phyloP scores from a whole-genome alignment of 2,329 filamentous ascomycete genomes.

The Hypoxylon sp. region DNA sequence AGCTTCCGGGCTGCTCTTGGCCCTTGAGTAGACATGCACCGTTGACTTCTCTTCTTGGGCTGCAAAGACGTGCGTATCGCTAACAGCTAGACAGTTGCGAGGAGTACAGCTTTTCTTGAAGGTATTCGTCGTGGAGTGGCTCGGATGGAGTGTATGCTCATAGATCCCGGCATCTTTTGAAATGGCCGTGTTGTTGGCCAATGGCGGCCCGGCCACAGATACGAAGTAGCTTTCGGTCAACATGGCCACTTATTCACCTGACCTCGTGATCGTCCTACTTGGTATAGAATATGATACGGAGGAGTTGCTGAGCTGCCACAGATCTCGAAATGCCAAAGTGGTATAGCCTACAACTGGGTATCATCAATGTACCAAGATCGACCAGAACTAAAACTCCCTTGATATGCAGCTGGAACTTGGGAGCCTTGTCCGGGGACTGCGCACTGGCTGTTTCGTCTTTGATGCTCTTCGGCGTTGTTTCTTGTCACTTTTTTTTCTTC shows the following conservation, averaged over 20 bases:
- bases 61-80: constrained; percentile 85
- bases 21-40: constrained; percentile 89
- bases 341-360: constrained; percentile 3
- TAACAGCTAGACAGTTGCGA: constrained; percentile 83
- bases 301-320: constrained; percentile 4
- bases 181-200: constrained; percentile 72
- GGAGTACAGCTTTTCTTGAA: constrained; percentile 95
- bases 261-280: constrained; percentile 10
- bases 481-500: constrained; percentile 24
- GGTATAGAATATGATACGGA: background rate
- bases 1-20: constrained; percentile 88
- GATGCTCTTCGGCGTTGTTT: constrained; percentile 10
- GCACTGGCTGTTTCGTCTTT: constrained; percentile 10
- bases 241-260: constrained; percentile 56
- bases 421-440: constrained; percentile 19
- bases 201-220: constrained; percentile 67
- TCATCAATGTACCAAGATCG: constrained; percentile 5
- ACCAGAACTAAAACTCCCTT: constrained; percentile 1
- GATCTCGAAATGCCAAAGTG: constrained; percentile 1
- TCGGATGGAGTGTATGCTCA: constrained; percentile 83
- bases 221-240: constrained; percentile 71
- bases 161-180: constrained; percentile 89
- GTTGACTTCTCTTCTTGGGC: constrained; percentile 93
- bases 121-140: constrained; percentile 77
- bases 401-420: constrained; percentile 1